Evolutionary conservation across 73 alveolate genomes (phyloP).

Genomic region (Tetrahymena thermophila): DNA sequence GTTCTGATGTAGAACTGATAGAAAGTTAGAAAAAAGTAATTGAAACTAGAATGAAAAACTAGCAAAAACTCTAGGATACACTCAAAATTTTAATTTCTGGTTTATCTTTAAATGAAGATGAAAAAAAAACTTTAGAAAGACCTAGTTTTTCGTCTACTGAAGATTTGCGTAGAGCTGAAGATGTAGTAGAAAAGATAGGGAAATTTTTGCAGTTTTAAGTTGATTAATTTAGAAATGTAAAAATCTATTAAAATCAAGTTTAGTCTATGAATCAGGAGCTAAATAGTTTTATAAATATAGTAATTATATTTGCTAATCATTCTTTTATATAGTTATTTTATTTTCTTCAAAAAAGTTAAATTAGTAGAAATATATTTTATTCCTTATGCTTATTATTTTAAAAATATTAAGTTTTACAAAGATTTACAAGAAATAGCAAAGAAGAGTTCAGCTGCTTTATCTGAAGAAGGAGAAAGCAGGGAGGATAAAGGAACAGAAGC

Average conservation of each 20-base stretch:
- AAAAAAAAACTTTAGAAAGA: neutral
- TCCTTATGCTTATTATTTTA: too few relatives aligned
- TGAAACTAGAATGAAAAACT: neutral
- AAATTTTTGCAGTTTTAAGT: neutral
- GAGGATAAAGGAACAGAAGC: neutral
- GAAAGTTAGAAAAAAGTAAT: neutral
- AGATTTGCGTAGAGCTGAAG: neutral
- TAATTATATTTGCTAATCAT: neutral
- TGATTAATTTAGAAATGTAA: neutral
- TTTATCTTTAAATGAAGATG: neutral
- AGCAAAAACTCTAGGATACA: neutral
- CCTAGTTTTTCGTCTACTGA: neutral
- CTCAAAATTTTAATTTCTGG: neutral
- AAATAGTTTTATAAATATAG: neutral
- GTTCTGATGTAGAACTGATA: neutral
- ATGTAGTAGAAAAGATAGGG: neutral
- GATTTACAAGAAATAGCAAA: neutral
- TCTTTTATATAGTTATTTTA: neutral
- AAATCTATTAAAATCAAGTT: neutral
- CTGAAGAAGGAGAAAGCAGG: neutral
- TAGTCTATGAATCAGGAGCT: neutral
- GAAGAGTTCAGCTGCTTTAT: neutral
- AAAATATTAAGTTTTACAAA: neutral
- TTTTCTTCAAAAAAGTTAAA: too few relatives aligned
- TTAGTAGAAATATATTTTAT: neutral